These are phyloP conservation scores for Pseudogymnoascus sp. DNA, from an alignment of 2,329 filamentous ascomycete species.

Conservation along the genomic window DNA sequence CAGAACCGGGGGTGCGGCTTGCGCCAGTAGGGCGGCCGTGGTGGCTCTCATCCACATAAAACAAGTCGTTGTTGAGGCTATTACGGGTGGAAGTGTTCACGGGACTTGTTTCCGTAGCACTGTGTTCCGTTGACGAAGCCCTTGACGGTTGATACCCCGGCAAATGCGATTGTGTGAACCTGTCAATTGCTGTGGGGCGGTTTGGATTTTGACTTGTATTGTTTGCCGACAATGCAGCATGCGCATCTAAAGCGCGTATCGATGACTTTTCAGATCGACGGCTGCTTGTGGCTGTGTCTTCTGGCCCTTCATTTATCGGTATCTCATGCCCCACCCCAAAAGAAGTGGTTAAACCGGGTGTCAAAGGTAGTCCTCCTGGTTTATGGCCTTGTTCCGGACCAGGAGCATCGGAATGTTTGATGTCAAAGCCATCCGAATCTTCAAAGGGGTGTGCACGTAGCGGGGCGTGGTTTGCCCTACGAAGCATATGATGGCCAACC, in stretches of 20 bases:
- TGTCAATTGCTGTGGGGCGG: constrained; percentile 27
- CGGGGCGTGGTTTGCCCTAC: neutral
- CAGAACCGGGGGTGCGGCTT: constrained; percentile 48
- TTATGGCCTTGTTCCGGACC: constrained; percentile 14
- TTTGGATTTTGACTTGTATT: constrained; percentile 23
- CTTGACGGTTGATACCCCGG: constrained; percentile 41
- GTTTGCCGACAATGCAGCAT: constrained; percentile 23
- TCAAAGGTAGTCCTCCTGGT: neutral
- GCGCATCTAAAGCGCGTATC: constrained; percentile 24
- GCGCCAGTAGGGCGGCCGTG: constrained; percentile 34
- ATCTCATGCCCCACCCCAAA: neutral
- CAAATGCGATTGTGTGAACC: constrained; percentile 37
- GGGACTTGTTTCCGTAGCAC: constrained; percentile 47
- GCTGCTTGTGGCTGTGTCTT: neutral
- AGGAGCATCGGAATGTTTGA: neutral
- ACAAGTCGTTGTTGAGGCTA: constrained; percentile 49
- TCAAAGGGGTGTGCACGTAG: neutral
- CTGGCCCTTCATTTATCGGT: constrained; percentile 9
- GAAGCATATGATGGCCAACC: neutral
- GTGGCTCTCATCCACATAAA: constrained; percentile 35
- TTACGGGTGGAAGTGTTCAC: constrained; percentile 52
- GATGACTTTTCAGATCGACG: constrained; percentile 22
- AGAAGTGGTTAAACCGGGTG: constrained; percentile 12
- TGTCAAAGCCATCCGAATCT: neutral
- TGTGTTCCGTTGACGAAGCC: constrained; percentile 51